Conservation (phyloP, 2,329 filamentous ascomycete species). For the Neofusicoccum parvum region DNA sequence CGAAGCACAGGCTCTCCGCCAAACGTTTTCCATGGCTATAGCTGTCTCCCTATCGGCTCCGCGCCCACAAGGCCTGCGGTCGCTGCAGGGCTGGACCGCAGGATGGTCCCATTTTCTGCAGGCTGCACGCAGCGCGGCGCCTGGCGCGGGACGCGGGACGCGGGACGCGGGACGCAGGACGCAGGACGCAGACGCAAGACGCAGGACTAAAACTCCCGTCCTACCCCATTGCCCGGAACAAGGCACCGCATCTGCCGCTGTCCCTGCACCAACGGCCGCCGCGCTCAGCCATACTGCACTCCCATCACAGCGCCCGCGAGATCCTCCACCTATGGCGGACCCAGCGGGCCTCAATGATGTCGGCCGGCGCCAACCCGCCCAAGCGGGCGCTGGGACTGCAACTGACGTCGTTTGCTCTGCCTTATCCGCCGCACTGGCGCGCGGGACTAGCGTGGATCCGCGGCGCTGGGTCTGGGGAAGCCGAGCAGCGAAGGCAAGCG, state of each 20-base stretch:
- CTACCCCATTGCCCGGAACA: neutral
- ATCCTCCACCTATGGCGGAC: neutral
- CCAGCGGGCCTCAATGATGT: neutral
- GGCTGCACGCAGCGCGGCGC: neutral
- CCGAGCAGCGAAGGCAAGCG: neutral
- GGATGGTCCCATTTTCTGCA: neutral
- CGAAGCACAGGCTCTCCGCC: conserved; percentile 9
- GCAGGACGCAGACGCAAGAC: too few relatives aligned
- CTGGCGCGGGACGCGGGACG: neutral
- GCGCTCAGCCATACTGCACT: neutral
- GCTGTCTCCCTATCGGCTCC: neutral
- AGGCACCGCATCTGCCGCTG: neutral
- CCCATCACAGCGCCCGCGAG: neutral
- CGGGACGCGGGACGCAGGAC: neutral
- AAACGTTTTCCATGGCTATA: conserved; percentile 8
- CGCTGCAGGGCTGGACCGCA: neutral
- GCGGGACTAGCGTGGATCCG: neutral
- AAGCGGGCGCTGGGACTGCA: neutral
- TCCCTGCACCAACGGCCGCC: neutral
- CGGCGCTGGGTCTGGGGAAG: conserved; percentile 9
- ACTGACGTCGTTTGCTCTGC: conserved; percentile 7
- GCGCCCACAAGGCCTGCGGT: too few relatives aligned
- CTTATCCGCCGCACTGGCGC: conserved; percentile 19
- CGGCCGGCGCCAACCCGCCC: neutral
- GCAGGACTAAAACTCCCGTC: neutral